Evolutionary conservation across 352 stramenopile genomes (phyloP), one percentile per base, ranked within the genome.

Genomic region (Phytophthora foliorum): DNA sequence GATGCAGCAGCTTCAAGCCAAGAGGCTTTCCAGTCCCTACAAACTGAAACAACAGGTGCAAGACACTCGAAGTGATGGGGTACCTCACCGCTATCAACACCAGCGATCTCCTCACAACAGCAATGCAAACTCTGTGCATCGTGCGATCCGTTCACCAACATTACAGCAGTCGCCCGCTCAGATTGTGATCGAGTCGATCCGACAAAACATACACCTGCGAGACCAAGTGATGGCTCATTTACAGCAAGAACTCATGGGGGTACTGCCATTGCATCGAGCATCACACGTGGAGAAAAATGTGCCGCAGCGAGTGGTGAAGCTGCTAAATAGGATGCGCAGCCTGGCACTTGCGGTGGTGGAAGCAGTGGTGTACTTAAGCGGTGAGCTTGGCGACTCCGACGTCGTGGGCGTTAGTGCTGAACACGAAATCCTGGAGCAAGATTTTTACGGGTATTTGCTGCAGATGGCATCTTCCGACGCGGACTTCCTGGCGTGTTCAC

Each of bases 11-110:
- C 44, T 59, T 29, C 54, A 62, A 21, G 55, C 60, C 4, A 75
- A 57, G 36, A 75, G 75, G 29, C 73, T 83, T 9, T 75, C 72
- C 7, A 91, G 76, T 68, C 82, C 81, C 22, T 88, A 82, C 71
- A 88, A 90, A 57, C 65, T 91, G 29, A 90, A 91, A 56, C 78
- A 91, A 42, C 74, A 78, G 13, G 78, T 92, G 31, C 51, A 88
- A 22, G 84, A 72, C 54, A 89, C 52, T 36, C 74, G 81, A 19
- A 62, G 51, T 22, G 42, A 60, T 13, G 45, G 49, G 17, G 55
- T 32, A 34, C 21, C 49, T 24, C 57, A 61, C 9, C 53, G 39
- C 29, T 19, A 65, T 51, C 29, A 36, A 17, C 50, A 64, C 2
- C 19, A 57, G 3, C 24, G 57, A 25, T 56, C 42, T 5, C 17